A percentile compares a stretch with the other conserved stretches of the same genome.
Conservation (phyloP, 164 flowering plant species). For the Magnolia sinica region DNA sequence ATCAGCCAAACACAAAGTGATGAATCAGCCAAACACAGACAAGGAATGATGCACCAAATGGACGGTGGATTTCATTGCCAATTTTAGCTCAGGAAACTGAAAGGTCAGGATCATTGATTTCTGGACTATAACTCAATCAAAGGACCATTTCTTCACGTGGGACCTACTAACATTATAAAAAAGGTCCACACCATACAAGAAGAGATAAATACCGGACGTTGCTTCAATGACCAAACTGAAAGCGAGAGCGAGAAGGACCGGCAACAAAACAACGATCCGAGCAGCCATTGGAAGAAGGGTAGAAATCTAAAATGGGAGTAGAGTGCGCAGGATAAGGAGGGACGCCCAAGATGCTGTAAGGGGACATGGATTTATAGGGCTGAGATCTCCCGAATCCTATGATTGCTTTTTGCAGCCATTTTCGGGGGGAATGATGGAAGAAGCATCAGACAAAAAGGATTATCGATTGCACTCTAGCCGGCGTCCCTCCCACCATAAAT, state of each 20-base stretch:
- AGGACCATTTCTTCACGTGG: too few relatives aligned
- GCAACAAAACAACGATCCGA: background rate
- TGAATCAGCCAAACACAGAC: too few relatives aligned
- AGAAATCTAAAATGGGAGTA: background rate
- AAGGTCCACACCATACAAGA: too few relatives aligned
- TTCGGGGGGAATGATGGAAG: background rate
- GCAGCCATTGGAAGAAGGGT: background rate
- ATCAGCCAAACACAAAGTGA: too few relatives aligned
- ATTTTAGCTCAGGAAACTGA: too few relatives aligned
- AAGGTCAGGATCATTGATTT: too few relatives aligned
- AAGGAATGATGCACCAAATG: too few relatives aligned
- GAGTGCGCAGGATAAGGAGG: too few relatives aligned
- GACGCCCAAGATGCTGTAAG: too few relatives aligned
- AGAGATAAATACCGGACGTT: background rate
- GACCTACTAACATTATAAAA: too few relatives aligned
- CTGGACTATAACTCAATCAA: too few relatives aligned
- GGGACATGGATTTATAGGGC: background rate
- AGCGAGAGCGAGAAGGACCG: background rate
- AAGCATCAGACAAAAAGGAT: background rate
- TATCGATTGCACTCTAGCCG: background rate
- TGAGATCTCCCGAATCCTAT: background rate
- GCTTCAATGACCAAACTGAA: background rate
- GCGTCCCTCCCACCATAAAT: background rate
- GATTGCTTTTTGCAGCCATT: constrained; percentile 10
- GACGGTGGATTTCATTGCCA: too few relatives aligned